Conservation (phyloP, 2,329 filamentous ascomycete genomes). For the Pestalotiopsis sp. region DNA sequence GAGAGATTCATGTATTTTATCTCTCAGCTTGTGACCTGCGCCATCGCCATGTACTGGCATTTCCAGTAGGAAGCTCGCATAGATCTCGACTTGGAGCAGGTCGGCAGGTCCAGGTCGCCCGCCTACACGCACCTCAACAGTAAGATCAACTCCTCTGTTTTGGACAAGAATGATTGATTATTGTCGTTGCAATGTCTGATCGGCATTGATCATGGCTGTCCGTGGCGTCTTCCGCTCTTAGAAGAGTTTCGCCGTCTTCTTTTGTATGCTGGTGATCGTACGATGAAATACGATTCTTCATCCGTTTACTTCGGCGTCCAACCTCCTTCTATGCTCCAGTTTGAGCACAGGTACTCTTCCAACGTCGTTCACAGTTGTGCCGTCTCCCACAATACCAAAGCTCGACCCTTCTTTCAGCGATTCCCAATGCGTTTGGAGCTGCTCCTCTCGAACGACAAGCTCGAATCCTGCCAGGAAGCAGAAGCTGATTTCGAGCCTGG, state of each 20-base stretch:
- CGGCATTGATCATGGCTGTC: too few species aligned
- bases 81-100: too few species aligned
- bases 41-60: background rate
- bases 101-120: too few species aligned
- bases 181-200: too few species aligned
- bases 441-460: conserved; percentile 64
- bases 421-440: conserved; percentile 68
- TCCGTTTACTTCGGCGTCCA: conserved; percentile 7
- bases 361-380: conserved; percentile 4
- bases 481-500: conserved; percentile 85
- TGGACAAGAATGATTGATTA: too few species aligned
- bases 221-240: too few species aligned
- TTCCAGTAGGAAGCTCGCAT: background rate
- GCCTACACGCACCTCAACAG: too few species aligned
- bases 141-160: too few species aligned
- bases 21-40: background rate
- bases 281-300: background rate
- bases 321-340: conserved; percentile 14
- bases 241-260: too few species aligned
- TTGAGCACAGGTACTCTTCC: conserved; percentile 16
- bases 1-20: background rate
- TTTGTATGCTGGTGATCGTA: too few species aligned
- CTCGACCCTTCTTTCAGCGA: conserved; percentile 48
- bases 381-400: background rate
- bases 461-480: conserved; percentile 88